A percentile compares a stretch with the other conserved stretches of the same genome.
These are phyloP conservation scores for Amaranthus hypochondriacus DNA, from an alignment of 148 eudicot genomes.

Conservation along the genomic window DNA sequence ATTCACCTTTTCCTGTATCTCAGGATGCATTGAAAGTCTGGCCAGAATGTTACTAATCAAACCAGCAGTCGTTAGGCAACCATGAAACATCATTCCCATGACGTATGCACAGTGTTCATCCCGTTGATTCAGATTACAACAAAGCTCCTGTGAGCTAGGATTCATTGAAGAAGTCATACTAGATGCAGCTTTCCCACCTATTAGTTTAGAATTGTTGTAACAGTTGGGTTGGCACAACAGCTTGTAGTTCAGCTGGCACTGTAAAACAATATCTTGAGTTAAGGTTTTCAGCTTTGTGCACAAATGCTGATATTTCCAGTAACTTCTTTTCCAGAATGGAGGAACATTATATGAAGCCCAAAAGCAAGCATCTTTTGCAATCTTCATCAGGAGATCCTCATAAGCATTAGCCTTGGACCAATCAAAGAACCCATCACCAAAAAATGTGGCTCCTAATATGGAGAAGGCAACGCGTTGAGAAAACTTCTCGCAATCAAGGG, in stretches of 20 bases:
- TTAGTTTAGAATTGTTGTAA: conserved; percentile 13
- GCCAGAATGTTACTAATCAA: conserved; percentile 41
- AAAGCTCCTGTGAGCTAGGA: conserved; percentile 17
- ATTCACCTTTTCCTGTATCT: conserved; percentile 44
- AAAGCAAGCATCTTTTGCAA: conserved; percentile 50
- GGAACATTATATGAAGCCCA: conserved; percentile 54
- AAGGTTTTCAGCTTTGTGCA: conserved; percentile 39
- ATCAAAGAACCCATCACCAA: conserved; percentile 49
- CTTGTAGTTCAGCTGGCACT: conserved; percentile 34
- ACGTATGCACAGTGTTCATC: conserved; percentile 41
- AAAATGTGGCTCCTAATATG: conserved; percentile 43
- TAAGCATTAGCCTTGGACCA: conserved; percentile 52
- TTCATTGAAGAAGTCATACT: conserved; percentile 6
- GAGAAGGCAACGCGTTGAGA: conserved; percentile 53
- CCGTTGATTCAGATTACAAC: conserved; percentile 23
- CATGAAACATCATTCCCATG: conserved; percentile 54
- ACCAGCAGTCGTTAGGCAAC: conserved; percentile 47
- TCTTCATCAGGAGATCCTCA: conserved; percentile 46
- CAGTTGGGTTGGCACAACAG: conserved; percentile 17
- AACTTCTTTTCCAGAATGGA: conserved; percentile 50
- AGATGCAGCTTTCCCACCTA: conserved; percentile 9
- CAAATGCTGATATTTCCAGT: conserved; percentile 40
- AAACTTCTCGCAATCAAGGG: conserved; percentile 38
- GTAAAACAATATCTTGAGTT: conserved; percentile 44
- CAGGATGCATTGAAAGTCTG: conserved; percentile 41